A percentile compares a stretch with the other conserved stretches of the same genome.
Evolutionary conservation across 73 alveolate species (phyloP).

Genomic region (Paramecium octaurelia): DNA sequence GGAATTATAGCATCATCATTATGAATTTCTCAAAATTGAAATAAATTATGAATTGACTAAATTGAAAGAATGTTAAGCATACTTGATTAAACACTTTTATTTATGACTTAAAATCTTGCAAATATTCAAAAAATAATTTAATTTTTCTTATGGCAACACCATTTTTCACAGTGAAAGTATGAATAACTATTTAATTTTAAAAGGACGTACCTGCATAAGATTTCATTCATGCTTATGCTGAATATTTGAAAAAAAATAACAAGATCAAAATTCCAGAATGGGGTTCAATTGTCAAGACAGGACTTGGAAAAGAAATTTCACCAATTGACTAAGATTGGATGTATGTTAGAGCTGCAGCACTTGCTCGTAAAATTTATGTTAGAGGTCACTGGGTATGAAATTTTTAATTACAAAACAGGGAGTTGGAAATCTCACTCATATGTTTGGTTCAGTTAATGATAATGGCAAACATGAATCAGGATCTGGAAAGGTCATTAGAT

Average conservation of each 20-base stretch:
- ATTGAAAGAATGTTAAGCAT: neutral
- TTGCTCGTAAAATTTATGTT: slow-evolving; percentile 90
- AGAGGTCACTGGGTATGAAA: slow-evolving; percentile 84
- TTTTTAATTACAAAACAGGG: neutral
- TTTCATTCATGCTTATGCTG: slow-evolving; percentile 90
- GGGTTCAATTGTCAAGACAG: slow-evolving; percentile 89
- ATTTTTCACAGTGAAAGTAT: slow-evolving; percentile 20
- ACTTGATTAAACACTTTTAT: slow-evolving; percentile 19
- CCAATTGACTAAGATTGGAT: slow-evolving; percentile 95
- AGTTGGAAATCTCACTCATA: slow-evolving; percentile 61
- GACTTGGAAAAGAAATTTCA: slow-evolving; percentile 85
- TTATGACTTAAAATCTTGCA: slow-evolving; percentile 88
- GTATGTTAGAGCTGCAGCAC: slow-evolving; percentile 96
- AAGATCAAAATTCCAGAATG: slow-evolving; percentile 93
- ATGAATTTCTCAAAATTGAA: neutral
- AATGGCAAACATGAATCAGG: slow-evolving; percentile 81
- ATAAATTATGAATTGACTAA: neutral
- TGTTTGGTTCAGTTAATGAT: slow-evolving; percentile 86
- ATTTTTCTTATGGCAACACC: neutral
- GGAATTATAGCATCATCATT: neutral
- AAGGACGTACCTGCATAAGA: slow-evolving; percentile 91
- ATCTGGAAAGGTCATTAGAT: slow-evolving; percentile 92
- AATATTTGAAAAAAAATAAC: slow-evolving; percentile 89
- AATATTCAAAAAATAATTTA: slow-evolving; percentile 84
- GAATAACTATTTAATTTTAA: neutral